Conservation (phyloP, 192 early-diverging fungal genomes). For the Spizellomyces punctatus region DNA sequence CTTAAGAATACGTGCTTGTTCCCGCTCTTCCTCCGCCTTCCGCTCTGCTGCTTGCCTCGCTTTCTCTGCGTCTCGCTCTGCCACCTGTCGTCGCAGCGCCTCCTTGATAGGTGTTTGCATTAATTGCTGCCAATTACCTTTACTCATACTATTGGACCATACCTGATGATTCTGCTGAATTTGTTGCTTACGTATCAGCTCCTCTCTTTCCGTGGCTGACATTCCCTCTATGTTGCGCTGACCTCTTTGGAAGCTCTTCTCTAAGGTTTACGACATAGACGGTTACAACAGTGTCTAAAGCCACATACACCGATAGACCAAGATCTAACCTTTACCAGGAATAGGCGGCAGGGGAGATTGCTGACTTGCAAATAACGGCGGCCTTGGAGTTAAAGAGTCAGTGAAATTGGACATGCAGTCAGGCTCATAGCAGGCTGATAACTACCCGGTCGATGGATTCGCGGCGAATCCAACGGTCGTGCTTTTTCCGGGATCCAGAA, state of each 20-base stretch:
- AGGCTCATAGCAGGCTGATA: too few species aligned
- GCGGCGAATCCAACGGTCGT: too few species aligned
- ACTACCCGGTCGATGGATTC: too few species aligned
- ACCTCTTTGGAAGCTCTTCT: too few species aligned
- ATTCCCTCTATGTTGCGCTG: conserved; percentile 29
- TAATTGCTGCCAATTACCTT: neutral
- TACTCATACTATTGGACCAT: neutral
- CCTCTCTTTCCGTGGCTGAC: conserved; percentile 34
- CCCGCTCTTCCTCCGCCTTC: conserved; percentile 33
- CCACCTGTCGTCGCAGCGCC: conserved; percentile 35
- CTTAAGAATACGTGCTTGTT: conserved; percentile 37
- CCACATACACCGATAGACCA: too few species aligned
- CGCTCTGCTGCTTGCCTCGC: conserved; percentile 15
- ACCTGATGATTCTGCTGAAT: conserved; percentile 38
- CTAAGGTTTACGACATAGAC: too few species aligned
- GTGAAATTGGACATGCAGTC: too few species aligned
- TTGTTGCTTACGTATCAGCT: conserved; percentile 31
- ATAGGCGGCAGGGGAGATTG: conserved; percentile 22
- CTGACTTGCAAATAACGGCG: conserved; percentile 28
- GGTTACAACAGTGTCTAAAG: too few species aligned
- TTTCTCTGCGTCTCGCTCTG: conserved; percentile 39
- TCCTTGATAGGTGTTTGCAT: conserved; percentile 20
- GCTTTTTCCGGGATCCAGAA: too few species aligned
- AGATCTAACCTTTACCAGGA: too few species aligned
- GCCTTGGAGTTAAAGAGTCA: neutral